A percentile compares a stretch with the other conserved stretches of the same genome.
Conservation (phyloP, 345 rosid genomes). For the Arabidopsis thaliana region TAIR10.1 NC_003070.9:4240501-4241000, state of each 20-base stretch:
- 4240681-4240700: neutral
- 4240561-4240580: neutral
- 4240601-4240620: neutral
- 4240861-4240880: neutral
- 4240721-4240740: neutral
- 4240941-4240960: neutral
- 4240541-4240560: neutral
- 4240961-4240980: neutral
- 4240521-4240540: neutral
- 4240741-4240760: no score
- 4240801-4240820: neutral
- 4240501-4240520: neutral
- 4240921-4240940: neutral
- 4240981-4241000: constrained; percentile 16
- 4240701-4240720: neutral
- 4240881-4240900: neutral
- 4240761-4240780: no score
- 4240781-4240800: neutral
- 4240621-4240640: neutral
- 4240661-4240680: constrained; percentile 3
- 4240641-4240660: neutral
- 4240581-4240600: neutral
- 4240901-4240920: neutral
- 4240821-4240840: neutral
- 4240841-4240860: neutral